A percentile compares a stretch with the other conserved stretches of the same genome.
Conservation (phyloP, 768 basidiomycete species). For the Tulasnella sp. region DNA sequence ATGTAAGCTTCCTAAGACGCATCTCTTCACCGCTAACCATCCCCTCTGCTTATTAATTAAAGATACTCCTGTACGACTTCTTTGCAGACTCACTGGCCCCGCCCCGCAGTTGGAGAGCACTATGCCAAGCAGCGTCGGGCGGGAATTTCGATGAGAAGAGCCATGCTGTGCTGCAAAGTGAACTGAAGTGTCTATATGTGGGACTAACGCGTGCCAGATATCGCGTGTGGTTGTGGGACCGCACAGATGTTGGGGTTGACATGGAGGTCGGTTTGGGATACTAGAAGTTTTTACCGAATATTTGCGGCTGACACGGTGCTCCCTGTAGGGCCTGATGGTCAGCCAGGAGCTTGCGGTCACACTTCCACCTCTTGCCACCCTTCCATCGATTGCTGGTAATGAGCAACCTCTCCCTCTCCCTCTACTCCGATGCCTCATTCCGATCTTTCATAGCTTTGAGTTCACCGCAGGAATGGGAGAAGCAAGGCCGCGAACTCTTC, state of each 20-base stretch:
- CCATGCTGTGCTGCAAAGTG: slow-evolving; percentile 6
- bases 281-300: not conserved
- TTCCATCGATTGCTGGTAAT: slow-evolving; percentile 8
- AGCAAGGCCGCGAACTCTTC: slow-evolving; percentile 5
- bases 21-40: not conserved
- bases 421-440: not conserved
- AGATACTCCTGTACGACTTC: slow-evolving; percentile 66
- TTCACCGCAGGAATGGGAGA: not conserved
- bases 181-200: slow-evolving; percentile 17
- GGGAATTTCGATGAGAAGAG: not conserved
- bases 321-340: slow-evolving; percentile 5
- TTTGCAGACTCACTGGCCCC: slow-evolving; percentile 50
- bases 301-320: not conserved
- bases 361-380: not conserved
- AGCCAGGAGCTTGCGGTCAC: not conserved
- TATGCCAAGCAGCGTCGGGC: not conserved
- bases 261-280: not conserved
- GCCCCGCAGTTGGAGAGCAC: not conserved
- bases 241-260: not conserved
- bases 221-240: slow-evolving; percentile 17
- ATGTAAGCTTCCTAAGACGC: slow-evolving; percentile 29
- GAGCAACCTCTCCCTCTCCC: not conserved
- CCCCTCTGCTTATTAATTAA: not conserved
- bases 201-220: slow-evolving; percentile 15
- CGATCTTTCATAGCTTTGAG: not conserved